These are phyloP conservation scores for Acacia melanoxylon DNA, from an alignment of 306 rosid genomes.

Conservation along the genomic window DNA sequence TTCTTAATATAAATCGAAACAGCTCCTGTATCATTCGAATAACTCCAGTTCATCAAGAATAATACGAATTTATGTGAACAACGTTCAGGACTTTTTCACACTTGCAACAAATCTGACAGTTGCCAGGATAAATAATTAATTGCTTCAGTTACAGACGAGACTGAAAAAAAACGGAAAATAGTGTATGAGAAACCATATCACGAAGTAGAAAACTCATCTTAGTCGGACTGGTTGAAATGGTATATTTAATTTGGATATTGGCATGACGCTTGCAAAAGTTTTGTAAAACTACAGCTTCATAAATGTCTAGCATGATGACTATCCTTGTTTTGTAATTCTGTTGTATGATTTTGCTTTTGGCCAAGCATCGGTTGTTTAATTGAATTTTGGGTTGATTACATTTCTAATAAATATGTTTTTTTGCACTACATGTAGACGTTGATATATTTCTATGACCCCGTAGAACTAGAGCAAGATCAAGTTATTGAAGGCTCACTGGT, in stretches of 20 bases:
- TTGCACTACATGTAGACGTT: constrained; percentile 87
- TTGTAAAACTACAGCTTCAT: background rate
- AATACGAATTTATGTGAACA: background rate
- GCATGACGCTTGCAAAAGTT: background rate
- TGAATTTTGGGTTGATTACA: background rate
- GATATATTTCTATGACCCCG: constrained; percentile 88
- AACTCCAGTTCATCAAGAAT: background rate
- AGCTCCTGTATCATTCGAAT: background rate
- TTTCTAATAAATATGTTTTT: constrained; percentile 34
- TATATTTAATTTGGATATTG: background rate
- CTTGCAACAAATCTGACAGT: background rate
- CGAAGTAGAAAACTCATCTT: background rate
- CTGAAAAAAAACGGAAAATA: background rate
- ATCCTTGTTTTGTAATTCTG: background rate
- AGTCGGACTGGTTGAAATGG: background rate
- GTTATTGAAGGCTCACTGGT: constrained; percentile 82
- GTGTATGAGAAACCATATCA: background rate
- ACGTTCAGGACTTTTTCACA: background rate
- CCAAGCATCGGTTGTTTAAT: background rate
- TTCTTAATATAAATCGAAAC: background rate
- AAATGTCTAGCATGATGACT: background rate
- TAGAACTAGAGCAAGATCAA: constrained; percentile 97
- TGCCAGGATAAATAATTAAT: background rate
- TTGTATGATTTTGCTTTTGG: background rate
- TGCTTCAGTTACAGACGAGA: background rate